Conservation (phyloP, 202 grass and related monocot species). For the Thinopyrum obtusiflorum region DNA sequence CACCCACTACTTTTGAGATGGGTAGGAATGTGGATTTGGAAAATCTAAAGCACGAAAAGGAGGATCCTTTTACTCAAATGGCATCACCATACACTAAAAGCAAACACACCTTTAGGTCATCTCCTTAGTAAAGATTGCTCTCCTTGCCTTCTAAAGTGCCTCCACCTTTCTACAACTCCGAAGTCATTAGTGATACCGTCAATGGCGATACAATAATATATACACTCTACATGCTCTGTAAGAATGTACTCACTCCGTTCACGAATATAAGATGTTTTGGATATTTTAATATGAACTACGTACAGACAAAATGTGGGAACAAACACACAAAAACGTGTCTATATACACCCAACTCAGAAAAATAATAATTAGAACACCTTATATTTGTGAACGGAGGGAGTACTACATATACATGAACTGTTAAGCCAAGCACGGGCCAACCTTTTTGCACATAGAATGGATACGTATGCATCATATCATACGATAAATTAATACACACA, state of each 20-base stretch:
- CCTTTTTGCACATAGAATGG: background rate
- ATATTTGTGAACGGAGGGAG: too few species aligned
- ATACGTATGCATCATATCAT: background rate
- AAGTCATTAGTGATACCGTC: conserved; percentile 4
- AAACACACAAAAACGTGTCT: too few species aligned
- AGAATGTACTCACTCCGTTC: too few species aligned
- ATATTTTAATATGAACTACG: too few species aligned
- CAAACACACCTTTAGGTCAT: conserved; percentile 66
- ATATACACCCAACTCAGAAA: too few species aligned
- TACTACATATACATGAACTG: background rate
- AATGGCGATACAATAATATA: background rate
- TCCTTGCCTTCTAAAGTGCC: conserved; percentile 60
- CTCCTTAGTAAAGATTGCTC: conserved; percentile 53
- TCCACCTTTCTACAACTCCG: conserved; percentile 56
- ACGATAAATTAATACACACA: background rate
- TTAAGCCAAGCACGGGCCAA: background rate
- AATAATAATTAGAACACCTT: too few species aligned
- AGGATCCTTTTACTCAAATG: conserved; percentile 62
- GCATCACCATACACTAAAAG: conserved; percentile 91
- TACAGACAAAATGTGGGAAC: too few species aligned
- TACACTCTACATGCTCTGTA: background rate
- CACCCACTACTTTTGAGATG: conserved; percentile 67
- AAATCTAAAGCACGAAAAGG: conserved; percentile 80
- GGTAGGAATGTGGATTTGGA: conserved; percentile 73
- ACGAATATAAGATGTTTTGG: too few species aligned